Conservation (phyloP, 768 basidiomycete species). For the Pulveroboletus ravenelii region DNA sequence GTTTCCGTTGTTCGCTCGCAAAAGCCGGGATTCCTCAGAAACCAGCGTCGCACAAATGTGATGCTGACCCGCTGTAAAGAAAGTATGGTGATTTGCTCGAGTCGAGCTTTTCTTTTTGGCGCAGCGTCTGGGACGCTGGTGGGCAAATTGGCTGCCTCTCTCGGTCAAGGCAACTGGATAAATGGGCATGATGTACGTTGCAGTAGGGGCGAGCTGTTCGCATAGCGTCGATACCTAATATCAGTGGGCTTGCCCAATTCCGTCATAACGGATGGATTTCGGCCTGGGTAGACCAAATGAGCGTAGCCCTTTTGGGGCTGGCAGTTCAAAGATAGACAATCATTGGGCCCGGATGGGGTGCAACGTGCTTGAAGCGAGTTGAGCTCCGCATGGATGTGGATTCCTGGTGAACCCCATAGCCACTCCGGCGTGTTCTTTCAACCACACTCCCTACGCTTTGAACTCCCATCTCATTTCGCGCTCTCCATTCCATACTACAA, state of each 20-base stretch:
- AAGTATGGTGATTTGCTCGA: constrained; percentile 71
- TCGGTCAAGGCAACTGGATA: constrained; percentile 15
- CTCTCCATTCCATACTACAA: too few species aligned
- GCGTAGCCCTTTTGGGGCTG: too few species aligned
- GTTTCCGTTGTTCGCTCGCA: constrained; percentile 62
- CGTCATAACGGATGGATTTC: background rate
- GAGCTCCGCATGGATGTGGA: too few species aligned
- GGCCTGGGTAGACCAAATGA: too few species aligned
- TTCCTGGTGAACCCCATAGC: background rate
- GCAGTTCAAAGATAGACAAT: too few species aligned
- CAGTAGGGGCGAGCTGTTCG: background rate
- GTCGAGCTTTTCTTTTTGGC: constrained; percentile 25
- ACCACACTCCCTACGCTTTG: background rate
- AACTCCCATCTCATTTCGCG: background rate
- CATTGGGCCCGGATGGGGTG: background rate
- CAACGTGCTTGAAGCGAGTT: background rate
- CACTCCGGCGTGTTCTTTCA: constrained; percentile 5
- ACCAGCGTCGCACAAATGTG: constrained; percentile 69
- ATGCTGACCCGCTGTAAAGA: constrained; percentile 76
- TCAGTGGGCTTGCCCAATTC: too few species aligned
- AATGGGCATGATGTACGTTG: constrained; percentile 7
- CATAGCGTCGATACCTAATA: background rate
- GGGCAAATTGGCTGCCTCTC: constrained; percentile 19
- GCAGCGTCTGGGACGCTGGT: constrained; percentile 20
- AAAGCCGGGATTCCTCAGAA: constrained; percentile 59